Percentiles rank a stretch among this genome's conserved stretches.
Conservation (phyloP, 805 yeast genomes). For the Starmerella gropengiesseri region DNA sequence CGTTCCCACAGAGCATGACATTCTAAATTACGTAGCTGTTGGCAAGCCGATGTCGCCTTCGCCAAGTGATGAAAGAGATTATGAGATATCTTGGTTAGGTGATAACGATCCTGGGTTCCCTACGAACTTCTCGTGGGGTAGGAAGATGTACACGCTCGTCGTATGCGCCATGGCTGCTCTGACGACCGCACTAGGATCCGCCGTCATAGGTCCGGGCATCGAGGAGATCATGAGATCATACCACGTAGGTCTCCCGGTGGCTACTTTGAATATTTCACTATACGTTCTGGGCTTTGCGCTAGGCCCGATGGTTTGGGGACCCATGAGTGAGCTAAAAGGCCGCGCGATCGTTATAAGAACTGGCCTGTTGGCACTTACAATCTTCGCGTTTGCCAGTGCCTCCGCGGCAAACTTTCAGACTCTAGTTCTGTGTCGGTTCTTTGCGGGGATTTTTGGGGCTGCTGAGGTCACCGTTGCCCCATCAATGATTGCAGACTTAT, state of each 20-base stretch:
- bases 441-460: conserved; percentile 71
- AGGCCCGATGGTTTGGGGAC: conserved; percentile 86
- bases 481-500: conserved; percentile 18
- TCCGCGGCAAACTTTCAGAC: conserved; percentile 19
- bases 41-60: too few relatives aligned
- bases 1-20: too few relatives aligned
- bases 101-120: conserved; percentile 44
- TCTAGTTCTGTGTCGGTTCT: conserved; percentile 56
- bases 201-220: conserved; percentile 46
- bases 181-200: conserved; percentile 47
- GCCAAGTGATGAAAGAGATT: too few relatives aligned
- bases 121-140: too few relatives aligned
- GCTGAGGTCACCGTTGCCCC: conserved; percentile 35
- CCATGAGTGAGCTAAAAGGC: conserved; percentile 66
- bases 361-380: conserved; percentile 32
- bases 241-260: conserved; percentile 56
- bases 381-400: conserved; percentile 24
- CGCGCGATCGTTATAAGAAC: conserved; percentile 45
- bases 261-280: conserved; percentile 61
- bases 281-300: conserved; percentile 85
- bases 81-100: conserved; percentile 20
- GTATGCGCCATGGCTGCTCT: conserved; percentile 51
- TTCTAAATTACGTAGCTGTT: too few relatives aligned
- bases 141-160: conserved; percentile 31
- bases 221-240: conserved; percentile 37